Base-by-base conservation (phyloP, 495 filamentous ascomycete genomes). In the Penicillium psychrofluorescens region DNA sequence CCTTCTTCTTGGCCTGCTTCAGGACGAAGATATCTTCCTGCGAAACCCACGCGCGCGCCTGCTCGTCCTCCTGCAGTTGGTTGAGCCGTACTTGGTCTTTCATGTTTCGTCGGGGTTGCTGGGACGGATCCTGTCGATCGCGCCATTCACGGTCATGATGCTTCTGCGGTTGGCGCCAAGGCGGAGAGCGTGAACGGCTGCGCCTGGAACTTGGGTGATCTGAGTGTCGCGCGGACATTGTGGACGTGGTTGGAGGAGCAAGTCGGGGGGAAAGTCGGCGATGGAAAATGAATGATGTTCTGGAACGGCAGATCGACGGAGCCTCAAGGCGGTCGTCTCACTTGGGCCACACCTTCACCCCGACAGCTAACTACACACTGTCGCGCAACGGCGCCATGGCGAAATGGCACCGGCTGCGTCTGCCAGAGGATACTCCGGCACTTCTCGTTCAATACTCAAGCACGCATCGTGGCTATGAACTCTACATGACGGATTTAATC, bases 1-100 rank as follows among this genome's bases (percentile, higher is more conserved):
- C 91, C 71, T 96, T 97, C 71, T 94, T 97, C 70, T 96, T 97
- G 22, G 92, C 85, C 62, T 99, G 92, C 62, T 90, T 90, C 50
- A 99, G 71, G 14, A 99, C 92, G 56, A 99, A 99, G 41, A 84
- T 78, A 66, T 97, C 92, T 63, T 99, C 92, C 58, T 92, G 86
- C 41, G 90, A 83, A 15, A 99, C 84, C 78, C 94, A 99, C 53
- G 83, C 73, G 33, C 82, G 75, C 51, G 79, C 85, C 51, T 88
- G 87, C 59, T 90, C 82, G 42, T 88, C 86, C 56, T 84, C 81
- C 51, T 82, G 77, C 4, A 79, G 66, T 42, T 78, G 70, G 48
- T 82, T 84, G 29, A 79, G 64, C 7, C 74, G 75, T 27, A 74
- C 59, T 55, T 77, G 73, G 34, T 77, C 74, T 41, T 61, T 67